phyloP scores from a whole-genome alignment of 768 basidiomycete species.

The Galerina sulciceps region DNA sequence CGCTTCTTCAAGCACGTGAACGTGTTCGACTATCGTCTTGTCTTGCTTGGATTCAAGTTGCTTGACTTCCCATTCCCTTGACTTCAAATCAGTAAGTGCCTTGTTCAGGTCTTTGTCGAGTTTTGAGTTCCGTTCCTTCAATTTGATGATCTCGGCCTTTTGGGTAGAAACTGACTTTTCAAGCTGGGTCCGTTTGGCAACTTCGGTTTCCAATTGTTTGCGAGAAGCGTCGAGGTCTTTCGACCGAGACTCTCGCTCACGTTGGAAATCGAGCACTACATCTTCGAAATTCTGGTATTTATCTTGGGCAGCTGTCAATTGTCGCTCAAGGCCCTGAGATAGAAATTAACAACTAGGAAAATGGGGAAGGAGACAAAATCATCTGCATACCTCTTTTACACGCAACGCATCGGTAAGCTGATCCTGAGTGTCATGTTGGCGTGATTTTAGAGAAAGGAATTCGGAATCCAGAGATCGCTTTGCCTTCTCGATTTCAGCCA shows the following conservation, averaged over 20 bases:
- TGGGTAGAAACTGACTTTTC: conserved; percentile 67
- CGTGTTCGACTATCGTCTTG: conserved; percentile 98
- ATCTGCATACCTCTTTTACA: conserved; percentile 70
- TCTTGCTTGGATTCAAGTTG: conserved; percentile 88
- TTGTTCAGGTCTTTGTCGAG: conserved; percentile 83
- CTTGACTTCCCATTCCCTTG: conserved; percentile 84
- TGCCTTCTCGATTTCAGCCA: conserved; percentile 68
- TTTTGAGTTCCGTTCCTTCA: conserved; percentile 73
- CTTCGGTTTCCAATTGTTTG: conserved; percentile 78
- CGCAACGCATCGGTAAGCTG: conserved; percentile 63
- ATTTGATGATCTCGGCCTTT: conserved; percentile 69
- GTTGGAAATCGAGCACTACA: conserved; percentile 79
- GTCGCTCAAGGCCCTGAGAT: conserved; percentile 73
- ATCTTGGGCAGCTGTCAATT: conserved; percentile 69
- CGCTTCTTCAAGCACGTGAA: conserved; percentile 94
- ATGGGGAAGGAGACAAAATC: neutral
- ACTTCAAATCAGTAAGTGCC: conserved; percentile 77
- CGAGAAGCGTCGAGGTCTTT: conserved; percentile 72
- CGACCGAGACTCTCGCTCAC: conserved; percentile 76
- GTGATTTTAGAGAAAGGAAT: conserved; percentile 66
- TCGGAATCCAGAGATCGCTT: conserved; percentile 76
- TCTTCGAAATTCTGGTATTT: conserved; percentile 91
- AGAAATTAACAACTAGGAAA: conserved; percentile 1
- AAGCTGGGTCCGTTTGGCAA: conserved; percentile 70
- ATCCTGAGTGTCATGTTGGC: conserved; percentile 69